A percentile compares a stretch with the other conserved stretches of the same genome.
Conservation (phyloP, 2,329 filamentous ascomycete species). For the Helicocarpus griseus region DNA sequence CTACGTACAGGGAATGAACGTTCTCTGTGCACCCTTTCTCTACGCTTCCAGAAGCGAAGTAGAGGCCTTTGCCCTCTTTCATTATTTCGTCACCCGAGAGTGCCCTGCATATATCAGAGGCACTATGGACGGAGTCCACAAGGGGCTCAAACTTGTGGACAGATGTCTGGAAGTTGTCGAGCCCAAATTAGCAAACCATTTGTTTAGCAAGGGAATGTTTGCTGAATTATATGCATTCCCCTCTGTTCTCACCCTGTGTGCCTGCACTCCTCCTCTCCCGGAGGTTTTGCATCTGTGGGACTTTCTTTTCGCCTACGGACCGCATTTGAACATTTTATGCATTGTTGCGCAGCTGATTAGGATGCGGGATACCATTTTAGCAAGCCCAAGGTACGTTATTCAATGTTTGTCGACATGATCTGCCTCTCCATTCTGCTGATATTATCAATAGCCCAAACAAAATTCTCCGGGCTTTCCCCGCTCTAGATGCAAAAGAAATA, state of each 20-base stretch:
- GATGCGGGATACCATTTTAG: conserved; percentile 73
- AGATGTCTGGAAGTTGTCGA: conserved; percentile 87
- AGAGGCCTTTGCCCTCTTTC: conserved; percentile 86
- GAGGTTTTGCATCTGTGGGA: conserved; percentile 94
- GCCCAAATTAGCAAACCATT: conserved; percentile 71
- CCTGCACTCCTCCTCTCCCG: conserved; percentile 87
- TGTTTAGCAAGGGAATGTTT: conserved; percentile 76
- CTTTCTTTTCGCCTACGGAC: conserved; percentile 90
- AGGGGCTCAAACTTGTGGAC: conserved; percentile 81
- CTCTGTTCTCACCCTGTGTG: conserved; percentile 85
- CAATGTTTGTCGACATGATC: too few species aligned
- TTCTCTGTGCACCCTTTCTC: conserved; percentile 87
- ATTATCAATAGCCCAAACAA: conserved; percentile 65
- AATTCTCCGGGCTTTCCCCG: conserved; percentile 76
- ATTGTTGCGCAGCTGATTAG: conserved; percentile 92
- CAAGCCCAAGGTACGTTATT: conserved; percentile 62
- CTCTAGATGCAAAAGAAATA: conserved; percentile 71
- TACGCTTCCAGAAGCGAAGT: conserved; percentile 91
- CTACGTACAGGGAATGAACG: conserved; percentile 99
- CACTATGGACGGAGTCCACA: conserved; percentile 95
- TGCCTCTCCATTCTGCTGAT: too few species aligned
- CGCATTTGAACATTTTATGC: conserved; percentile 89
- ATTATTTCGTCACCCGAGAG: conserved; percentile 76
- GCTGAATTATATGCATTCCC: conserved; percentile 96
- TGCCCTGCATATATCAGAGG: conserved; percentile 90